Conservation (phyloP, 1,284 basidiomycete genomes). For the Papiliotrema nemorosa region DNA sequence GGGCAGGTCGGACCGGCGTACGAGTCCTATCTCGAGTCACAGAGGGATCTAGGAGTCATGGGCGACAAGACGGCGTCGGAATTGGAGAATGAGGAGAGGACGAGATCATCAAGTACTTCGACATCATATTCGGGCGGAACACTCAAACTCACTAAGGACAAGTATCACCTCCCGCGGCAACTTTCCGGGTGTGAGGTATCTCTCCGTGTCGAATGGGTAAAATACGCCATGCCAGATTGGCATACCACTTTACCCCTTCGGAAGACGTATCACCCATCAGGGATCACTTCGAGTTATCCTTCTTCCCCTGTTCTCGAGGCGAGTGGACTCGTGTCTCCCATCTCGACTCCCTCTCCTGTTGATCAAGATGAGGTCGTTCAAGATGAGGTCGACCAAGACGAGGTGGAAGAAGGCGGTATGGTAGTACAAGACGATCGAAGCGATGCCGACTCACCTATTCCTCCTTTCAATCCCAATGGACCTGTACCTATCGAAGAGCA, state of each 20-base stretch:
- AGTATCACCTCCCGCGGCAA: too few relatives aligned
- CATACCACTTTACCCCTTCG: not conserved
- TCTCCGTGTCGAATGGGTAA: slow-evolving; percentile 8
- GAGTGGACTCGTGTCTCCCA: too few relatives aligned
- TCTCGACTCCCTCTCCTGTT: too few relatives aligned
- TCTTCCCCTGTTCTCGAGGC: not conserved
- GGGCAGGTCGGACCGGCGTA: not conserved
- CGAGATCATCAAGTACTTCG: too few relatives aligned
- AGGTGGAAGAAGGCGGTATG: not conserved
- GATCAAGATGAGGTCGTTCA: not conserved
- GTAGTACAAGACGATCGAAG: not conserved
- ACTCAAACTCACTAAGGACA: too few relatives aligned
- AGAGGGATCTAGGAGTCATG: not conserved
- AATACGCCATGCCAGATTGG: slow-evolving; percentile 11
- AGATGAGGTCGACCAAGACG: not conserved
- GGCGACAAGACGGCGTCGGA: not conserved
- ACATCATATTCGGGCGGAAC: too few relatives aligned
- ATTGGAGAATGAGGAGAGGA: not conserved
- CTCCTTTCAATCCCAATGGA: too few relatives aligned
- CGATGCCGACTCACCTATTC: too few relatives aligned
- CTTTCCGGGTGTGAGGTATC: not conserved
- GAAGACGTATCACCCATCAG: not conserved
- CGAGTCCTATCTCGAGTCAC: not conserved
- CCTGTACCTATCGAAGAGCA: too few relatives aligned
- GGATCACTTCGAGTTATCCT: not conserved